Evolutionary conservation across 225 moss, liverwort and hornwort genomes (phyloP).

Genomic region (Polytrichum formosum): DNA sequence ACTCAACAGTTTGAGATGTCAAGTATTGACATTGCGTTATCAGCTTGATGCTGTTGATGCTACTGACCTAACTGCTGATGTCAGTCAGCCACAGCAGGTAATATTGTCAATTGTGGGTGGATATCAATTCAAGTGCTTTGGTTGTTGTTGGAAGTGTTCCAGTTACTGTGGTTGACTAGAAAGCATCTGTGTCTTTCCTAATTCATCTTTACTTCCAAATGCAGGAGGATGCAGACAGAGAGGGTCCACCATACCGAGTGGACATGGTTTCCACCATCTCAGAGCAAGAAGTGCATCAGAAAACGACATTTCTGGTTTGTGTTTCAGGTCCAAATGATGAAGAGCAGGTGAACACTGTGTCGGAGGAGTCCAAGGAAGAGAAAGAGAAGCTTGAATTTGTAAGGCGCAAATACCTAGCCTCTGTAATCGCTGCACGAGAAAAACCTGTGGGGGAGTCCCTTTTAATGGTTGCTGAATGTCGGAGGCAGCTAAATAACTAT

Average conservation of each 20-base stretch:
- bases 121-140: no score
- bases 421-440: slow-evolving; percentile 53
- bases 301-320: slow-evolving; percentile 59
- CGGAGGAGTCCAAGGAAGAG: slow-evolving; percentile 40
- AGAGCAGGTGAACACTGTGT: slow-evolving; percentile 42
- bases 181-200: background rate
- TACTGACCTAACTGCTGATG: slow-evolving; percentile 41
- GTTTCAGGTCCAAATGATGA: slow-evolving; percentile 65
- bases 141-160: no score
- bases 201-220: background rate
- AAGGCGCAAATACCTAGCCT: slow-evolving; percentile 51
- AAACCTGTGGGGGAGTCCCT: slow-evolving; percentile 52
- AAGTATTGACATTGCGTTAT: slow-evolving; percentile 61
- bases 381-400: slow-evolving; percentile 45
- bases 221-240: slow-evolving; percentile 54
- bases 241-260: slow-evolving; percentile 65
- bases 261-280: slow-evolving; percentile 68
- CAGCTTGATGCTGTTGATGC: slow-evolving; percentile 68
- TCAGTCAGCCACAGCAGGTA: slow-evolving; percentile 46
- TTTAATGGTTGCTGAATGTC: slow-evolving; percentile 57
- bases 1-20: slow-evolving; percentile 59
- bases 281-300: slow-evolving; percentile 59
- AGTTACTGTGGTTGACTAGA: no score
- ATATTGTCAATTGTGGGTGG: background rate
- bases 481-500: slow-evolving; percentile 48